Conservation (phyloP, 768 basidiomycete species). For the Termitomyces heimii region DNA sequence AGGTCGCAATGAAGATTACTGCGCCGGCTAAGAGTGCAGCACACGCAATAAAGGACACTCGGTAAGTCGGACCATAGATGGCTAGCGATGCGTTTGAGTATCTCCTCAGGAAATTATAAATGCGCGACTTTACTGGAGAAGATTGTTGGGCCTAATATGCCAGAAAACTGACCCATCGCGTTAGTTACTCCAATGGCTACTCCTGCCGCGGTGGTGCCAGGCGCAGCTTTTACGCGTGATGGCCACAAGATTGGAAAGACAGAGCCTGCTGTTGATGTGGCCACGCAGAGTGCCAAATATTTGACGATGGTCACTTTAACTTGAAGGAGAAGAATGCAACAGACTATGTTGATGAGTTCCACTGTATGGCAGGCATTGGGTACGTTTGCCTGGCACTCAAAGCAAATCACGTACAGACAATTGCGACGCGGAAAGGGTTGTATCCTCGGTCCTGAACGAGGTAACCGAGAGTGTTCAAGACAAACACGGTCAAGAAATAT, state of each 20-base stretch:
- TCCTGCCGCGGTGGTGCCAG: slow-evolving; percentile 9
- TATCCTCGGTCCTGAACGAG: slow-evolving; percentile 5
- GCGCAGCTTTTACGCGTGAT: slow-evolving; percentile 9
- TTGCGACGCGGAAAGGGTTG: slow-evolving; percentile 11
- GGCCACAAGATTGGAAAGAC: slow-evolving; percentile 11
- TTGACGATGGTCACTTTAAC: slow-evolving; percentile 7
- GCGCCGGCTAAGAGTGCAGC: slow-evolving; percentile 5
- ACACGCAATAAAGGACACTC: slow-evolving; percentile 8
- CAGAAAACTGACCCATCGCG: slow-evolving; percentile 7
- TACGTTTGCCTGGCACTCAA: not conserved
- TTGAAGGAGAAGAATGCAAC: slow-evolving; percentile 8
- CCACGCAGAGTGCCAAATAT: slow-evolving; percentile 10
- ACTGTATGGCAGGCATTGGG: not conserved
- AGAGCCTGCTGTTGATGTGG: slow-evolving; percentile 9
- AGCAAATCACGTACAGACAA: slow-evolving; percentile 1
- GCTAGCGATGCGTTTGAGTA: not conserved
- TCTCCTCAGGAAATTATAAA: not conserved
- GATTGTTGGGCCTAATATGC: slow-evolving; percentile 11
- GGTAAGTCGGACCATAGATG: slow-evolving; percentile 12
- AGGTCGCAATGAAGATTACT: not conserved
- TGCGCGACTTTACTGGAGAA: slow-evolving; percentile 5
- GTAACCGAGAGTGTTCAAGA: slow-evolving; percentile 11
- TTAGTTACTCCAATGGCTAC: slow-evolving; percentile 8
- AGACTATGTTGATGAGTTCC: slow-evolving; percentile 9
- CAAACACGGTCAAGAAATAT: slow-evolving; percentile 5